Percentiles rank a stretch among this genome's conserved stretches.
Evolutionary conservation across 2,329 filamentous ascomycete species (phyloP).

Genomic region (Ceratocystis smalleyi): DNA sequence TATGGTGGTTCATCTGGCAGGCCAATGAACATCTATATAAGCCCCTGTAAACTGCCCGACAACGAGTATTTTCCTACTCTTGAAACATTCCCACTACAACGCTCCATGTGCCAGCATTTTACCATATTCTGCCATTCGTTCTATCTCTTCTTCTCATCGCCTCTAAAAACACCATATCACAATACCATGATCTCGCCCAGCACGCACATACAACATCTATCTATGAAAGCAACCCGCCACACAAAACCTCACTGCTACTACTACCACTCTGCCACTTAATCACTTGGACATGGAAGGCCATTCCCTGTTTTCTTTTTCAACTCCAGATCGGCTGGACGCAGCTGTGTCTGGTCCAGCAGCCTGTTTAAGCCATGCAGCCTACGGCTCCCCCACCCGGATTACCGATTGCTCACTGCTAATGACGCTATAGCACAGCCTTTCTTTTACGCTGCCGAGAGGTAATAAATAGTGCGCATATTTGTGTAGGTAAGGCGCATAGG

Average conservation of each 20-base stretch:
- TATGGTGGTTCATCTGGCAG: constrained; percentile 3
- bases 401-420: neutral
- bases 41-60: constrained; percentile 1
- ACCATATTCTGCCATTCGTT: neutral
- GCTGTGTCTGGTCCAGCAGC: neutral
- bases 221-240: neutral
- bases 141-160: neutral
- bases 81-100: neutral
- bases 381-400: neutral
- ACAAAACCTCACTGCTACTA: neutral
- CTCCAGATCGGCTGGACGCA: neutral
- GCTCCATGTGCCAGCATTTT: neutral
- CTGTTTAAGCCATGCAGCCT: neutral
- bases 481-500: neutral
- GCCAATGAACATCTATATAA: constrained; percentile 4
- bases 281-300: neutral
- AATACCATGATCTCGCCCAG: neutral
- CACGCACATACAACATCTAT: neutral
- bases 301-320: neutral
- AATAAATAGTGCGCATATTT: neutral
- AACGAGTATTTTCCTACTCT: neutral
- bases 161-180: neutral
- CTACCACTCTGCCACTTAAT: neutral
- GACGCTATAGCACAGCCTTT: neutral
- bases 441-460: neutral